These are phyloP conservation scores for Boletus barrowsii DNA, from an alignment of 768 basidiomycete genomes.

Conservation along the genomic window DNA sequence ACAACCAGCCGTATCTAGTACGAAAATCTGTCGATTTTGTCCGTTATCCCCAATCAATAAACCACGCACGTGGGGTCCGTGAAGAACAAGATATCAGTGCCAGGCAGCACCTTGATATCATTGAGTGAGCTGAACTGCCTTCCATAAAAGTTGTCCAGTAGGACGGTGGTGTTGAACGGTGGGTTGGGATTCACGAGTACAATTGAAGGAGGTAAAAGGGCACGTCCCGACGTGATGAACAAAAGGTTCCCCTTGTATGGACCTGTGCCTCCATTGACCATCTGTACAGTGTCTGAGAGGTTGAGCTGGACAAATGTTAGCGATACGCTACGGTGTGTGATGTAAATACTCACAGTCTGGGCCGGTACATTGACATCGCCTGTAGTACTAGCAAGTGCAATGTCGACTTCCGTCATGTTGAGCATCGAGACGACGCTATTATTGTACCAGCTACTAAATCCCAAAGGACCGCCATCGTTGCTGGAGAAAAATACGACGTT, in stretches of 20 bases:
- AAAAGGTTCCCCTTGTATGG: slow-evolving; percentile 57
- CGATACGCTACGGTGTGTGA: neutral
- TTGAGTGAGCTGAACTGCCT: slow-evolving; percentile 82
- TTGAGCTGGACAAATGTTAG: slow-evolving; percentile 42
- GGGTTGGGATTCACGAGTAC: slow-evolving; percentile 60
- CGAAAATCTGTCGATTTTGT: neutral
- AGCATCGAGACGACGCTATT: slow-evolving; percentile 66
- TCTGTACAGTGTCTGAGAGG: slow-evolving; percentile 57
- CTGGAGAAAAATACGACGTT: slow-evolving; percentile 72
- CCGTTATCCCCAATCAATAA: neutral
- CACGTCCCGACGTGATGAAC: slow-evolving; percentile 65
- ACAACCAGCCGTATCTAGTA: slow-evolving; percentile 59
- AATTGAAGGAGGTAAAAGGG: slow-evolving; percentile 56
- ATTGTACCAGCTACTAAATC: slow-evolving; percentile 59
- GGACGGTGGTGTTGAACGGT: slow-evolving; percentile 62
- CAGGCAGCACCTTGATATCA: slow-evolving; percentile 71
- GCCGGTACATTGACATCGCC: slow-evolving; percentile 49
- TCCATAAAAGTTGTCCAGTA: slow-evolving; percentile 78
- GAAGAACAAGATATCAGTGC: slow-evolving; percentile 66
- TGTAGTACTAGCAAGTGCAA: slow-evolving; percentile 35
- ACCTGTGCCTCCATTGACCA: slow-evolving; percentile 70
- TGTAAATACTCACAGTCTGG: slow-evolving; percentile 29
- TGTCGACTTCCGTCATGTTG: slow-evolving; percentile 52
- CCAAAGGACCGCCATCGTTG: slow-evolving; percentile 63
- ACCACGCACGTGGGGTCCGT: slow-evolving; percentile 62